These are phyloP conservation scores for Yamadazyma insecticola DNA, from an alignment of 805 yeast species.

Conservation along the genomic window DNA sequence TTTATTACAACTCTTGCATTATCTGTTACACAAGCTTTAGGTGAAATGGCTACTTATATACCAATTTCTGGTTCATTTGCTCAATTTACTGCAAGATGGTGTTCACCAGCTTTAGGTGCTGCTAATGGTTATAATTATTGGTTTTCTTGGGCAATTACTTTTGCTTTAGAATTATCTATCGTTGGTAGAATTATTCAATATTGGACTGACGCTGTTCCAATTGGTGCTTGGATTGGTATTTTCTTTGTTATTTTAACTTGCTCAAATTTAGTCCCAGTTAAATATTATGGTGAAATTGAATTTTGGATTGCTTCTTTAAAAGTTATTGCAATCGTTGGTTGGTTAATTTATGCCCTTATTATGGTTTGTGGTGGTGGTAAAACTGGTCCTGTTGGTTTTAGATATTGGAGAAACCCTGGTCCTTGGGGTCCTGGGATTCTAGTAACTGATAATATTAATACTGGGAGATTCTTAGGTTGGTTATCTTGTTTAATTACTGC, in stretches of 20 bases:
- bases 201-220: conserved; percentile 69
- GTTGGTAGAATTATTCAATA: conserved; percentile 60
- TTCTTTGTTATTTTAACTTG: conserved; percentile 54
- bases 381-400: conserved; percentile 69
- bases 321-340: conserved; percentile 67
- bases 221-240: conserved; percentile 68
- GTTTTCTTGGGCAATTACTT: conserved; percentile 76
- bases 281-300: conserved; percentile 68
- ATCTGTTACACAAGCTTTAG: conserved; percentile 65
- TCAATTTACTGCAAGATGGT: conserved; percentile 63
- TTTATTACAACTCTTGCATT: conserved; percentile 65
- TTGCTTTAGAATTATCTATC: conserved; percentile 68
- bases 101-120: conserved; percentile 68
- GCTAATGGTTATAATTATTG: conserved; percentile 72
- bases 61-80: conserved; percentile 69
- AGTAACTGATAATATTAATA: conserved; percentile 41
- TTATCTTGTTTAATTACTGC: conserved; percentile 64
- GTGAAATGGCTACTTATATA: conserved; percentile 78
- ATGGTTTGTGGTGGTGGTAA: conserved; percentile 75
- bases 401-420: conserved; percentile 79
- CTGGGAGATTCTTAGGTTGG: conserved; percentile 67
- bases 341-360: conserved; percentile 58
- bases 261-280: conserved; percentile 63
- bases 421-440: conserved; percentile 66
- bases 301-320: conserved; percentile 70